These are phyloP conservation scores for Craterostigma plantagineum DNA, from an alignment of 257 asterid species.

Conservation along the genomic window DNA sequence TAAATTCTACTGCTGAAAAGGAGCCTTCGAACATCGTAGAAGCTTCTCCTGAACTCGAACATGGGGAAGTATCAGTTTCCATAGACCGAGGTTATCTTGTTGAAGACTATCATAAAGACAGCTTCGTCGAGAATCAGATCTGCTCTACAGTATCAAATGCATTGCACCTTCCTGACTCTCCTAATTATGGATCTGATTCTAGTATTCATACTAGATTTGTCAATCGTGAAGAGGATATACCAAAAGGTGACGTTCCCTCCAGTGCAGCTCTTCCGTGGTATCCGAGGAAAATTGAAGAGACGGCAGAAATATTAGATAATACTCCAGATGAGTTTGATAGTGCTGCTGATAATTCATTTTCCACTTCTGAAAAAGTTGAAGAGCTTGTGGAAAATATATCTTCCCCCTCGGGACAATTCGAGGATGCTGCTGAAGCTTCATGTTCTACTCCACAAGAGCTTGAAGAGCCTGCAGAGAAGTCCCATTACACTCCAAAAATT, in stretches of 20 bases:
- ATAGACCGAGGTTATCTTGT: conserved; percentile 8
- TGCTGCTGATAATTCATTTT: not conserved
- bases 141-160: conserved; percentile 9
- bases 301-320: too few relatives aligned
- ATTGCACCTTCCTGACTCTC: conserved; percentile 9
- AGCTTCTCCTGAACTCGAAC: conserved; percentile 10
- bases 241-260: conserved; percentile 5
- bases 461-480: not conserved
- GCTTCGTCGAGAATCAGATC: conserved; percentile 9
- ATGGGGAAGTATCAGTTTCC: conserved; percentile 7
- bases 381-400: not conserved
- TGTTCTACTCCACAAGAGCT: not conserved
- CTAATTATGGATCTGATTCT: conserved; percentile 10
- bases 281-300: too few relatives aligned
- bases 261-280: not conserved
- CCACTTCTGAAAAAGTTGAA: not conserved
- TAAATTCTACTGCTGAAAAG: conserved; percentile 7
- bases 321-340: too few relatives aligned
- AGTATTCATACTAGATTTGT: conserved; percentile 14
- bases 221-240: conserved; percentile 16
- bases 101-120: conserved; percentile 9
- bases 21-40: conserved; percentile 1
- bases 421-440: not conserved
- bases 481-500: not conserved
- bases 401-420: not conserved